Evolutionary conservation across 305 asterid species (phyloP), one percentile per base, ranked within the genome.

Genomic region (Fraxinus greggii): DNA sequence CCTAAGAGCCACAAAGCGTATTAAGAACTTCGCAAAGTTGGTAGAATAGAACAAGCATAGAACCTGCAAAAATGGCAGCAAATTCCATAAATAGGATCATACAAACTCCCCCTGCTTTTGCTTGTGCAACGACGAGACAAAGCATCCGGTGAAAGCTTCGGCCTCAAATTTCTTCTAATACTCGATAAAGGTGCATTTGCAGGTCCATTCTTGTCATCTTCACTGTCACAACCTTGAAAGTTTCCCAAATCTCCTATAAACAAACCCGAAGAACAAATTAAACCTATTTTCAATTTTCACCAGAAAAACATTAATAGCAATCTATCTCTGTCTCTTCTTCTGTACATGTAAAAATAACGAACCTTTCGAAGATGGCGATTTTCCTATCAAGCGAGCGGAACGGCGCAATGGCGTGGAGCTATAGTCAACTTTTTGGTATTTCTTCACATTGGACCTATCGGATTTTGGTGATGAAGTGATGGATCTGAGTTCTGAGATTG

Each of bases 1-100:
- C 69, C 69, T 7, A 59, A 19, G 5, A 59, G 15, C 29, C 29
- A 21, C 69, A 59, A 59, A 59, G 29, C 69, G 21, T 59, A 21
- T 21, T 59, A 21, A 26, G n/a, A 31, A 72, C 33, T 67, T 26
- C 42, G 42, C 5, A 79, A 32, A 79, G 12, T 32, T 28, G 23
- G 28, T 1, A 29, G 36, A 28, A 76, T 13, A 73, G 79, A 81
- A 65, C 67, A 69, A 33, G 35, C 21, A 40, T 23, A 76, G 45
- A 77, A 94, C 98, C 97, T 92, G 98, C 98, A 94, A 82, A 91
- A 94, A 88, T 94, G 98, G 90, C 98, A 94, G 84, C 88, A 90
- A 79, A 94, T 90, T 33, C 98, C 98, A 86, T 88, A 81, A 88
- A 89, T 31, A 81, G 95, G 95, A 90, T 94, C 91, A 80, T 90